phyloP scores from a whole-genome alignment of 2,329 filamentous ascomycete species.

The Calonectria pseudoturangicola region DNA sequence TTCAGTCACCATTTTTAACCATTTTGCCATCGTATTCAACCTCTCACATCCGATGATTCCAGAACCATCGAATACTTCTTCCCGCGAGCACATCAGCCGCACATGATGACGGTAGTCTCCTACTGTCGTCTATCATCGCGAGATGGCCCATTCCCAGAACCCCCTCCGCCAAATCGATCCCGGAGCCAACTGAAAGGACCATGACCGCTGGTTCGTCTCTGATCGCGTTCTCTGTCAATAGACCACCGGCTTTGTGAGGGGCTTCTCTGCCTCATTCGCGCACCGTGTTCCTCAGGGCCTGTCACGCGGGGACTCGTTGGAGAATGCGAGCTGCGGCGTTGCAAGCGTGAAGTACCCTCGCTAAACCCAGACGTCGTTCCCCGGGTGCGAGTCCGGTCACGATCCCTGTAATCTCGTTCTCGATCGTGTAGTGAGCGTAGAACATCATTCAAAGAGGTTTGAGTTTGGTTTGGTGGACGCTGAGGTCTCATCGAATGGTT shows the following conservation, averaged over 20 bases:
- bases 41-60: slow-evolving; percentile 25
- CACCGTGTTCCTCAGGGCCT: slow-evolving; percentile 55
- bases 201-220: slow-evolving; percentile 57
- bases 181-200: slow-evolving; percentile 67
- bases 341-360: slow-evolving; percentile 59
- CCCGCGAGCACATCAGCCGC: slow-evolving; percentile 2
- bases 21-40: neutral
- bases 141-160: slow-evolving; percentile 53
- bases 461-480: slow-evolving; percentile 54
- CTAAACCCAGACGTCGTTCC: slow-evolving; percentile 53
- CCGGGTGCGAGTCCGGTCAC: slow-evolving; percentile 50
- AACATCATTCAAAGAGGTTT: slow-evolving; percentile 56
- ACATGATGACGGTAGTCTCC: slow-evolving; percentile 42
- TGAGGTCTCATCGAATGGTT: slow-evolving; percentile 45
- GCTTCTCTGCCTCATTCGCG: slow-evolving; percentile 62
- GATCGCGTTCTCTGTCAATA: slow-evolving; percentile 53
- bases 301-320: slow-evolving; percentile 60
- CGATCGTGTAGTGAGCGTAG: slow-evolving; percentile 55
- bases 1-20: slow-evolving; percentile 1
- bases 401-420: slow-evolving; percentile 47
- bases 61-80: slow-evolving; percentile 11
- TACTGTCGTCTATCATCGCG: slow-evolving; percentile 57
- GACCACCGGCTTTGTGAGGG: slow-evolving; percentile 60
- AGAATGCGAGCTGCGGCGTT: slow-evolving; percentile 63
- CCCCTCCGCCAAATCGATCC: slow-evolving; percentile 61